A percentile compares a stretch with the other conserved stretches of the same genome.
These are phyloP conservation scores for Uronychia setigera DNA, from an alignment of 73 alveolate species.

Conservation along the genomic window DNA sequence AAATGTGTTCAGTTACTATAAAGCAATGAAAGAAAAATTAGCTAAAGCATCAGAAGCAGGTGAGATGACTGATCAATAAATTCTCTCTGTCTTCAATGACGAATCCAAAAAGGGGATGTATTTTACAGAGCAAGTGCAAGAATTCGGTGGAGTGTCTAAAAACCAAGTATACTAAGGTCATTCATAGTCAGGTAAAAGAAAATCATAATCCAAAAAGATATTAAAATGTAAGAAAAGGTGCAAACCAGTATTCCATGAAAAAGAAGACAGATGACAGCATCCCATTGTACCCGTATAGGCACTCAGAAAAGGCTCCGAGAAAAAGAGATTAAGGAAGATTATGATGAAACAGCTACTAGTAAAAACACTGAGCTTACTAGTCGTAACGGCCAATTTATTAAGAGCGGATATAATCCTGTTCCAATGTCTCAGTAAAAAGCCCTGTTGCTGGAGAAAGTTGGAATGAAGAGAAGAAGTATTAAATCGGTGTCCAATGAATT, in stretches of 20 bases:
- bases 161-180: not conserved
- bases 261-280: not conserved
- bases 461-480: not conserved
- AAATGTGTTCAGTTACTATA: not conserved
- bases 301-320: not conserved
- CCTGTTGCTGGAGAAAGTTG: too few relatives aligned
- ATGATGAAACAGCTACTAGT: too few relatives aligned
- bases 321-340: not conserved
- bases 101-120: not conserved
- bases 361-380: too few relatives aligned
- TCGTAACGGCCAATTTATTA: too few relatives aligned
- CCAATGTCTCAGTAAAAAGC: too few relatives aligned
- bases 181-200: not conserved
- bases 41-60: not conserved
- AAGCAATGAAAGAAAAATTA: not conserved
- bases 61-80: not conserved
- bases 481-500: not conserved
- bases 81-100: not conserved
- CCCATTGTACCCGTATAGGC: not conserved
- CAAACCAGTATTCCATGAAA: not conserved
- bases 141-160: not conserved
- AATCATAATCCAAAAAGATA: not conserved
- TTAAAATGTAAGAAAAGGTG: not conserved
- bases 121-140: not conserved
- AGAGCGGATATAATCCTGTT: too few relatives aligned